Percentiles rank a stretch among this genome's conserved stretches.
Conservation (phyloP, 805 yeast species). For the Pichia kluyveri region DNA sequence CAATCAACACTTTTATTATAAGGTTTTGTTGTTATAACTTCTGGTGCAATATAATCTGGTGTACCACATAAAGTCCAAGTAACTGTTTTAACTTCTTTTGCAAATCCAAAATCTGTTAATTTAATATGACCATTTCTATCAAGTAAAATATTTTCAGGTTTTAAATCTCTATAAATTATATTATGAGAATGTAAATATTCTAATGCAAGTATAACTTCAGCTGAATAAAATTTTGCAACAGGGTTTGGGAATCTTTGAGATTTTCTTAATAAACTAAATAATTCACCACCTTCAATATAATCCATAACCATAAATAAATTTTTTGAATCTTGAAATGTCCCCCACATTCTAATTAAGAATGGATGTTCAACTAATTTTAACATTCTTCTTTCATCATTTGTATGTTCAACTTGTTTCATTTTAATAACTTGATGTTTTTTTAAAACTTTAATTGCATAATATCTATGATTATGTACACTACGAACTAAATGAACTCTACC, state of each 20-base stretch:
- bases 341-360: slow-evolving; percentile 56
- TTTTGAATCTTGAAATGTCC: slow-evolving; percentile 52
- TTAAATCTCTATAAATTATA: slow-evolving; percentile 51
- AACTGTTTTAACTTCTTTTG: slow-evolving; percentile 50
- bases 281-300: slow-evolving; percentile 56
- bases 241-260: slow-evolving; percentile 54
- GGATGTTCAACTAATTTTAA: slow-evolving; percentile 51
- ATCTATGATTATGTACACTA: slow-evolving; percentile 49
- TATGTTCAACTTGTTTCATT: slow-evolving; percentile 57
- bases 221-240: slow-evolving; percentile 56
- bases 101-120: slow-evolving; percentile 55
- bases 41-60: slow-evolving; percentile 59
- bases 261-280: slow-evolving; percentile 46
- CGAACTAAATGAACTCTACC: slow-evolving; percentile 53
- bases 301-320: slow-evolving; percentile 58
- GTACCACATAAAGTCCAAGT: slow-evolving; percentile 59
- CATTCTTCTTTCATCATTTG: slow-evolving; percentile 55
- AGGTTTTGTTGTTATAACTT: slow-evolving; percentile 55
- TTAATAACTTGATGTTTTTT: slow-evolving; percentile 49
- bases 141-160: slow-evolving; percentile 51
- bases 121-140: slow-evolving; percentile 55
- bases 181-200: slow-evolving; percentile 53
- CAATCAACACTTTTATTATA: slow-evolving; percentile 57
- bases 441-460: slow-evolving; percentile 51
- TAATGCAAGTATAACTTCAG: slow-evolving; percentile 49